Conservation (phyloP, 495 filamentous ascomycete genomes). For the Penicillium salamii region DNA sequence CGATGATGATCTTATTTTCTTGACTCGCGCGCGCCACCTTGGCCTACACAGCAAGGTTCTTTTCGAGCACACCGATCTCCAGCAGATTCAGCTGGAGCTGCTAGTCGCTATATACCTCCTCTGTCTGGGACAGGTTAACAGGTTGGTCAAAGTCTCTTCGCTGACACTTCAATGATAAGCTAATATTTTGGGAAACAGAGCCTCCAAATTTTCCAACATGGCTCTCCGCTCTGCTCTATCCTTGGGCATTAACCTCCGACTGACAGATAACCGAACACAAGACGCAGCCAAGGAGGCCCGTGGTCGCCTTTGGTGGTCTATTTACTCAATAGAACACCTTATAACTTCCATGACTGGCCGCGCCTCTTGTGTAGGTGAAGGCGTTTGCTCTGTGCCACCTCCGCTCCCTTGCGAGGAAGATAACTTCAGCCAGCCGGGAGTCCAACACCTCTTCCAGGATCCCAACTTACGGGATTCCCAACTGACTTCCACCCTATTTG, state of each 20-base stretch:
- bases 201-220: slow-evolving; percentile 58
- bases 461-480: slow-evolving; percentile 13
- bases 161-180: too few species aligned
- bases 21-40: slow-evolving; percentile 55
- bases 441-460: slow-evolving; percentile 23
- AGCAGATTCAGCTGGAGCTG: slow-evolving; percentile 55
- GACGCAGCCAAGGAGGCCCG: slow-evolving; percentile 56
- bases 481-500: slow-evolving; percentile 33
- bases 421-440: slow-evolving; percentile 19
- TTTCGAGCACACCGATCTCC: slow-evolving; percentile 55
- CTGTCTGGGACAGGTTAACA: slow-evolving; percentile 56
- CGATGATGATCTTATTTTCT: slow-evolving; percentile 55
- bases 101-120: slow-evolving; percentile 60
- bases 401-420: slow-evolving; percentile 56
- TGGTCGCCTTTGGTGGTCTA: slow-evolving; percentile 61
- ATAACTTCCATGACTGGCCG: slow-evolving; percentile 60
- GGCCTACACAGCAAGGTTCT: slow-evolving; percentile 48
- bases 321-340: slow-evolving; percentile 56
- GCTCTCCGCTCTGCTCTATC: slow-evolving; percentile 56
- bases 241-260: slow-evolving; percentile 60
- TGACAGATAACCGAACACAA: slow-evolving; percentile 45
- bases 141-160: slow-evolving; percentile 44
- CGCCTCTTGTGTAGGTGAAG: slow-evolving; percentile 52
- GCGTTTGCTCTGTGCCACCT: slow-evolving; percentile 50
- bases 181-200: too few species aligned